Evolutionary conservation across 352 stramenopile species (phyloP).

Genomic region (Bremia lactucae): DNA sequence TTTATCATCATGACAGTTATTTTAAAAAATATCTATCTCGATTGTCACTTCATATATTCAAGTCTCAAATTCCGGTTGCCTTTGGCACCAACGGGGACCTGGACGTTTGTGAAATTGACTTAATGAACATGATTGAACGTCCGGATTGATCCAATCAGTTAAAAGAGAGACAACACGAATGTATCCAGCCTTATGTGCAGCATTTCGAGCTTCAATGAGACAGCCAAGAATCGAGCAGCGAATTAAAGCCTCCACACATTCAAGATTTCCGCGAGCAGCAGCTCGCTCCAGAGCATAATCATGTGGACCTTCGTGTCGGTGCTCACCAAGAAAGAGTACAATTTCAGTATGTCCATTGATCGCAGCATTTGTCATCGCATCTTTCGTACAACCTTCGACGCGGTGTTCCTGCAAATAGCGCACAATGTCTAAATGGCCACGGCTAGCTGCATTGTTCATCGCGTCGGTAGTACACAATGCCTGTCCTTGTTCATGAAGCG

Average conservation of each 20-base stretch:
- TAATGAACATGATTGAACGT: conserved; percentile 17
- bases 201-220: conserved; percentile 23
- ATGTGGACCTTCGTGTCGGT: conserved; percentile 23
- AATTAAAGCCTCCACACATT: conserved; percentile 23
- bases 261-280: conserved; percentile 13
- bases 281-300: conserved; percentile 19
- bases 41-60: neutral
- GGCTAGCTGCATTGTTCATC: conserved; percentile 26
- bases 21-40: conserved; percentile 9
- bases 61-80: conserved; percentile 1
- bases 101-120: conserved; percentile 9
- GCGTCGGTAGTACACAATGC: conserved; percentile 15
- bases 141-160: conserved; percentile 21
- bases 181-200: conserved; percentile 20
- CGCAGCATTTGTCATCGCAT: conserved; percentile 26
- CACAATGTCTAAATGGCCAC: conserved; percentile 22
- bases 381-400: conserved; percentile 24
- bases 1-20: too few species aligned
- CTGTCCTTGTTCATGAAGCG: conserved; percentile 15
- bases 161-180: conserved; percentile 13
- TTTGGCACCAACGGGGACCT: conserved; percentile 21
- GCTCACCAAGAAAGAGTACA: conserved; percentile 24
- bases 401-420: conserved; percentile 23
- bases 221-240: conserved; percentile 21
- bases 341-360: conserved; percentile 20